phyloP scores from a whole-genome alignment of 2,329 filamentous ascomycete genomes.

The Hymenoscyphus infarciens region DNA sequence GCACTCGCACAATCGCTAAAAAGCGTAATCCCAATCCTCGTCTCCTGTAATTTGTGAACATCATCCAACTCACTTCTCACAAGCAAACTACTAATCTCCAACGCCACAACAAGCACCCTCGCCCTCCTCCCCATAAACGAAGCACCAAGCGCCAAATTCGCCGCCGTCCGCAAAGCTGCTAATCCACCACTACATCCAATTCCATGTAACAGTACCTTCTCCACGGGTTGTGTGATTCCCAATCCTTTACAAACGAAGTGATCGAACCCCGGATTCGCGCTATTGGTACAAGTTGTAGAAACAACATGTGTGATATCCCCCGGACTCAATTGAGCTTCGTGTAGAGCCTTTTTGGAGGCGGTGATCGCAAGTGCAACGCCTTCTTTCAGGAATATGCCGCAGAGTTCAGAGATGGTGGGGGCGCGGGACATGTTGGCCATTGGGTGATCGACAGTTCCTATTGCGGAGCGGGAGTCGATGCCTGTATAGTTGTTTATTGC shows the following conservation, averaged over 20 bases:
- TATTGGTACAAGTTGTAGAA: constrained; percentile 66
- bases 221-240: constrained; percentile 53
- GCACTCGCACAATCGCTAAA: constrained; percentile 72
- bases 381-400: constrained; percentile 52
- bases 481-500: constrained; percentile 62
- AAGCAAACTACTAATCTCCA: constrained; percentile 59
- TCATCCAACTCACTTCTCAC: constrained; percentile 63
- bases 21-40: constrained; percentile 61
- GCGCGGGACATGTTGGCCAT: constrained; percentile 53
- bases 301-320: constrained; percentile 62
- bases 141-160: constrained; percentile 62
- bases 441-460: constrained; percentile 58
- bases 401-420: constrained; percentile 54
- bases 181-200: constrained; percentile 64
- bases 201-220: constrained; percentile 64
- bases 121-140: constrained; percentile 56
- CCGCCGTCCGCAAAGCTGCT: constrained; percentile 58
- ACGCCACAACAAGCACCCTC: constrained; percentile 60
- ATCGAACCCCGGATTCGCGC: constrained; percentile 66
- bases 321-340: constrained; percentile 49
- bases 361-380: constrained; percentile 55
- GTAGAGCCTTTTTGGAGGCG: constrained; percentile 53
- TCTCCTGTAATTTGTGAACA: constrained; percentile 55
- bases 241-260: constrained; percentile 59
- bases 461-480: constrained; percentile 59